These are phyloP conservation scores for Mycosphaerelloides madeirae DNA, from an alignment of 2,329 filamentous ascomycete genomes.

Conservation along the genomic window DNA sequence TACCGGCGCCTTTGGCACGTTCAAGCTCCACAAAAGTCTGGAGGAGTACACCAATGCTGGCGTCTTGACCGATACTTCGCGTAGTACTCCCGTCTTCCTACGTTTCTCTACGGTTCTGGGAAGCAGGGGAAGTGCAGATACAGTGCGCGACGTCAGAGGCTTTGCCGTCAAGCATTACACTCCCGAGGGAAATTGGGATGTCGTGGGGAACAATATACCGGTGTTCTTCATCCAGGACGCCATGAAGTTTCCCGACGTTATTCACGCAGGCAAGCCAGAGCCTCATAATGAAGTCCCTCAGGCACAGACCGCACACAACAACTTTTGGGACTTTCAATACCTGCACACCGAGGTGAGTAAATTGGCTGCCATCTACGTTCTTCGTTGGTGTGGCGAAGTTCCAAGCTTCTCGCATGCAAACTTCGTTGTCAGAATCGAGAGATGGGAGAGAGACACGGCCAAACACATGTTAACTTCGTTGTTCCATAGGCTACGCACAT, in stretches of 20 bases:
- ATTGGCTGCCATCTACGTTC: too few species aligned
- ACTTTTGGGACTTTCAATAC: conserved; percentile 69
- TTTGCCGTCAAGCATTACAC: conserved; percentile 78
- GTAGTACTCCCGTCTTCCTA: conserved; percentile 63
- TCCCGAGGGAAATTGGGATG: conserved; percentile 69
- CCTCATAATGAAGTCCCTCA: conserved; percentile 68
- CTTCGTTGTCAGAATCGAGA: too few species aligned
- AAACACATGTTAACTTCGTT: too few species aligned
- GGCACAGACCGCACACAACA: conserved; percentile 51
- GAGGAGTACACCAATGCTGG: conserved; percentile 59
- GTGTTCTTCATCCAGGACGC: conserved; percentile 74
- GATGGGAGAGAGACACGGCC: too few species aligned
- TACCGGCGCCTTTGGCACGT: conserved; percentile 61
- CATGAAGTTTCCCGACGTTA: conserved; percentile 67
- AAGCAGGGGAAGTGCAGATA: conserved; percentile 74
- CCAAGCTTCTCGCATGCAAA: too few species aligned
- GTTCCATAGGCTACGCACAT: conserved; percentile 51
- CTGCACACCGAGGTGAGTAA: conserved; percentile 65
- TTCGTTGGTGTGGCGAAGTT: too few species aligned
- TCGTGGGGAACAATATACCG: conserved; percentile 64
- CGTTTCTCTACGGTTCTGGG: conserved; percentile 74
- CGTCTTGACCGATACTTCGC: conserved; percentile 63
- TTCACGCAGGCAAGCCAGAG: conserved; percentile 61
- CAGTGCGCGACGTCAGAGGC: conserved; percentile 75
- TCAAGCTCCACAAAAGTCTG: conserved; percentile 61